Percentiles rank a stretch among this genome's conserved stretches.
Evolutionary conservation across 2,329 filamentous ascomycete genomes (phyloP).

Genomic region (Escovopsis sp.): DNA sequence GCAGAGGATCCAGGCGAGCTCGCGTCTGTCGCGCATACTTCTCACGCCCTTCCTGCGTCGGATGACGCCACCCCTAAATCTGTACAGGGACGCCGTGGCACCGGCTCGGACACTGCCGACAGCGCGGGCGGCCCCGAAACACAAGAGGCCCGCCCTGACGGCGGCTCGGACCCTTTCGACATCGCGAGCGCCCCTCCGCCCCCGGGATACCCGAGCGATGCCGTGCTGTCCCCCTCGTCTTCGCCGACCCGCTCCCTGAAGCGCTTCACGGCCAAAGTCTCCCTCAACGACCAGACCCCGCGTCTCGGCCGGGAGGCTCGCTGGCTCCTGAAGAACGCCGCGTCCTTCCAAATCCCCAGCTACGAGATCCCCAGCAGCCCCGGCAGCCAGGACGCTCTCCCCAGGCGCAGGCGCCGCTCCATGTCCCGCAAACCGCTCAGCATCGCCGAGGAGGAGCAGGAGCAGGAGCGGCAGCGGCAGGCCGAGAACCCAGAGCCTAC

Average conservation of each 20-base stretch:
- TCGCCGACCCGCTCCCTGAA: constrained; percentile 2
- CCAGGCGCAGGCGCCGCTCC: neutral
- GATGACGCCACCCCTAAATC: too few species aligned
- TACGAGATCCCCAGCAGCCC: neutral
- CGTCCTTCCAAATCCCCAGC: neutral
- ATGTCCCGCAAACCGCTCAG: neutral
- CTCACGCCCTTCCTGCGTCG: too few species aligned
- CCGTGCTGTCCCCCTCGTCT: neutral
- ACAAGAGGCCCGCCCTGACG: neutral
- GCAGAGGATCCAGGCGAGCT: too few species aligned
- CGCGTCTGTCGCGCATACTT: too few species aligned
- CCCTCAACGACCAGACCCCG: constrained; percentile 1
- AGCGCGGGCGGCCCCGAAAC: neutral
- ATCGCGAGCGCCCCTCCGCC: neutral
- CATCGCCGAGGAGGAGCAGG: neutral
- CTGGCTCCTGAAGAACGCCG: constrained; percentile 1
- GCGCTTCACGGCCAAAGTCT: neutral
- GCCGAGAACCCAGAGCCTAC: neutral
- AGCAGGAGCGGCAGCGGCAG: too few species aligned
- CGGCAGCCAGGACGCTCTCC: neutral
- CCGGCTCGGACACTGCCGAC: neutral
- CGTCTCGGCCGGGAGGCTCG: neutral
- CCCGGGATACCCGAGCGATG: neutral
- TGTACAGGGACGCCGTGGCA: too few species aligned
- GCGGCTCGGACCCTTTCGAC: too few species aligned